phyloP scores from a whole-genome alignment of 768 basidiomycete genomes.

The Brasilioporus rufonigricans region DNA sequence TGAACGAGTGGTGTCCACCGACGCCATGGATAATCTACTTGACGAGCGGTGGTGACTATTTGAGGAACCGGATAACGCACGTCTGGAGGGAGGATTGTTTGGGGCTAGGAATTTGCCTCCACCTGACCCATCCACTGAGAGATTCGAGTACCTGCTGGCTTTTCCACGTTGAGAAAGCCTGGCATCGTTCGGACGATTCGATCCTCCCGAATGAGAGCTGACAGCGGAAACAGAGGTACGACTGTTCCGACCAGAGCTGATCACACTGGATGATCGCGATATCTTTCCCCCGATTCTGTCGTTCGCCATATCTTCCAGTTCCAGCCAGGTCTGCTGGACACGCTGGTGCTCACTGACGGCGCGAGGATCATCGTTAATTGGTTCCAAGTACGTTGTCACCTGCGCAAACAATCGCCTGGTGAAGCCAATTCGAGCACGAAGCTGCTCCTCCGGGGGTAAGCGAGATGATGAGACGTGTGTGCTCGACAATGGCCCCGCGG shows the following conservation, averaged over 20 bases:
- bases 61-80: constrained; percentile 48
- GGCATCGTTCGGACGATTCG: constrained; percentile 12
- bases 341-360: constrained; percentile 59
- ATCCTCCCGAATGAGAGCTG: constrained; percentile 22
- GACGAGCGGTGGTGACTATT: constrained; percentile 48
- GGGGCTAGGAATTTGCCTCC: constrained; percentile 46
- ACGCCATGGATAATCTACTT: constrained; percentile 52
- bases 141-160: constrained; percentile 26
- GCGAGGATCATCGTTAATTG: constrained; percentile 57
- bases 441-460: constrained; percentile 63
- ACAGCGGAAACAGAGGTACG: constrained; percentile 49
- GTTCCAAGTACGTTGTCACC: constrained; percentile 40
- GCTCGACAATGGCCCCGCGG: constrained; percentile 50
- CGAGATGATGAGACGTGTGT: constrained; percentile 41
- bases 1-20: constrained; percentile 53
- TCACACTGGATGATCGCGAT: constrained; percentile 63
- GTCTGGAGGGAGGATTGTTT: constrained; percentile 44
- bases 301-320: constrained; percentile 77
- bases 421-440: constrained; percentile 60
- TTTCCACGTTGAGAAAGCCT: constrained; percentile 24
- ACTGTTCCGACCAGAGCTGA: constrained; percentile 64
- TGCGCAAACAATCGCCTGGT: constrained; percentile 51
- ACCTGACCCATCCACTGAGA: constrained; percentile 31
- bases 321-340: constrained; percentile 76
- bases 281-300: constrained; percentile 61